Conservation (phyloP, 2,329 filamentous ascomycete species). For the Fusarium neocosmosporiellum region DNA sequence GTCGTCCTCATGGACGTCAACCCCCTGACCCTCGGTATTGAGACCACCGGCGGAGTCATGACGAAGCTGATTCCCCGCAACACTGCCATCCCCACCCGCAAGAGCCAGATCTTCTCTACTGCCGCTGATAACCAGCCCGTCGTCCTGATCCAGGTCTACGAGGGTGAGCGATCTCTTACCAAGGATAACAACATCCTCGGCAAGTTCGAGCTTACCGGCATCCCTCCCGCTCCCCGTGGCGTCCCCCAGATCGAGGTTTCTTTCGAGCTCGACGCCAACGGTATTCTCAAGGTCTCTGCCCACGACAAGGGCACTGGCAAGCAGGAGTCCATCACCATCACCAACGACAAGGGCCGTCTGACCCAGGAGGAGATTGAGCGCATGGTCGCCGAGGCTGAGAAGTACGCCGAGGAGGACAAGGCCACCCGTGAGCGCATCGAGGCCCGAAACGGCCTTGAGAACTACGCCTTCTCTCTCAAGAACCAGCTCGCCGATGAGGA, state of each 20-base stretch:
- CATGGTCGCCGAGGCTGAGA: constrained; percentile 98
- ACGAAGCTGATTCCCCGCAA: constrained; percentile 95
- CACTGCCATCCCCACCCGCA: constrained; percentile 94
- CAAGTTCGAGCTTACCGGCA: constrained; percentile 97
- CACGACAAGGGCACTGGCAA: constrained; percentile 99
- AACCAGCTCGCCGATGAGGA: constrained; percentile 99
- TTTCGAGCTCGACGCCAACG: constrained; percentile 98
- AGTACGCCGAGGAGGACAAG: constrained; percentile 99
- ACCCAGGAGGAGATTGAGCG: constrained; percentile 98
- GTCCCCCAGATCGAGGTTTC: constrained; percentile 98
- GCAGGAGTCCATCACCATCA: constrained; percentile 97
- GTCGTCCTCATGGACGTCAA: constrained; percentile 98
- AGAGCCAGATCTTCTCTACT: constrained; percentile 98
- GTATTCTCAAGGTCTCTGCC: constrained; percentile 96
- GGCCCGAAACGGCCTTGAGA: constrained; percentile 95
- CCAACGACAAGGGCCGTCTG: constrained; percentile 98
- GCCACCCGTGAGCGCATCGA: constrained; percentile 97
- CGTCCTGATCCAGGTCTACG: constrained; percentile 93
- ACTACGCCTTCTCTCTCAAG: constrained; percentile 99
- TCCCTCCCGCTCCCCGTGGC: constrained; percentile 93
- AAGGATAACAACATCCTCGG: constrained; percentile 98
- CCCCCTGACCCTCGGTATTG: constrained; percentile 94
- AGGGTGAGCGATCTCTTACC: constrained; percentile 93
- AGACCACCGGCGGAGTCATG: constrained; percentile 98
- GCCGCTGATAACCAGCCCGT: constrained; percentile 97